Base-by-base conservation (phyloP, 192 early-diverging fungal species). In the Backusella circina region DNA sequence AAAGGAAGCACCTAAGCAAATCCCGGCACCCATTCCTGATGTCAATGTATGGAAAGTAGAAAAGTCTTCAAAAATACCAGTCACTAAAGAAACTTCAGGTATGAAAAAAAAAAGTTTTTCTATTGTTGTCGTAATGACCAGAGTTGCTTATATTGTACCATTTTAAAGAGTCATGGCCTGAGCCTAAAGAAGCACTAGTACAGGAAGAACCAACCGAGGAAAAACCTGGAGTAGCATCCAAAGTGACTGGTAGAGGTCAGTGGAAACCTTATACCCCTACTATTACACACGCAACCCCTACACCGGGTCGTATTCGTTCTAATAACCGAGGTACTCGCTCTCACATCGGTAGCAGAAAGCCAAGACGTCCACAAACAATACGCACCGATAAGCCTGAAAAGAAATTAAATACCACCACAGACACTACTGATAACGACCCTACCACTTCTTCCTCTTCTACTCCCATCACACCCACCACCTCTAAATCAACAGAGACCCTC, bases 211-310 rank as follows among this genome's bases (percentile, higher is more conserved):
- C 32, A 32, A 47, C 38, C 12, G 38, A 77, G 32, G 66, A 74
- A 51, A 75, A 82, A 67, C 33, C 66, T 37, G 73, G 68, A 47
- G 37, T 28, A 28, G 23, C 51, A 12, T 67, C 61, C 32, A 82
- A 78, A 70, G 51, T 64, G 10, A 81, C 75, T 77, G 84, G 81
- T 69, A 86, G 84, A 74, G 86, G 83, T 51, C 85, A 86, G 77
- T 87, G 88, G 84, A 85, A 82, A 5, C 80, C 78, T 21, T 83
- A 80, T 54, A 84, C 81, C n/a, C 84, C 83, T 33, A 86, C 77
- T 36, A 89, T 89, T 54, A 87, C 85, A 31, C 88, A 89, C 39
- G 74, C 85, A 9, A 81, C 86, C 38, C 78, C 86, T 37, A 72
- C 83, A 38, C 82, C 85, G 21, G 72, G 76, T 47, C 71, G 80